A percentile compares a stretch with the other conserved stretches of the same genome.
phyloP scores from a whole-genome alignment of 1,284 basidiomycete genomes.

The Fereydounia khargensis region DNA sequence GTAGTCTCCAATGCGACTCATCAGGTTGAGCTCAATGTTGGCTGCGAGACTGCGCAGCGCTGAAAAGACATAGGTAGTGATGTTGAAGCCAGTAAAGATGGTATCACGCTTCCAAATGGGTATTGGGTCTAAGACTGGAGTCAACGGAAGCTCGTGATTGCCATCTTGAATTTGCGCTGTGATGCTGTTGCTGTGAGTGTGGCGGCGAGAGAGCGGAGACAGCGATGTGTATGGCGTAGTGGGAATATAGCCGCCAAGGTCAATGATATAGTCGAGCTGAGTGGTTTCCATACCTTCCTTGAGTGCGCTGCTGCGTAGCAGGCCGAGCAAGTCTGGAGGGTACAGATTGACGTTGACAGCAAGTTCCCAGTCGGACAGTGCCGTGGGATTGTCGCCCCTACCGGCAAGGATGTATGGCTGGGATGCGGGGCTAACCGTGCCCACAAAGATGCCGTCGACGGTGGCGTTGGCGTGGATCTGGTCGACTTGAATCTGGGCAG shows the following conservation, averaged over 20 bases:
- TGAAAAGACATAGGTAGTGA: slow-evolving; percentile 67
- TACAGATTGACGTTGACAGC: slow-evolving; percentile 72
- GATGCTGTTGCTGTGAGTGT: too few relatives aligned
- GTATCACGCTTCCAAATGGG: slow-evolving; percentile 53
- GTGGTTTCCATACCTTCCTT: slow-evolving; percentile 67
- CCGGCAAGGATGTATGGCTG: too few relatives aligned
- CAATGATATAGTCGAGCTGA: slow-evolving; percentile 70
- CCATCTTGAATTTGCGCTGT: too few relatives aligned
- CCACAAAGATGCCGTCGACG: slow-evolving; percentile 68
- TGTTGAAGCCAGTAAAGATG: slow-evolving; percentile 65
- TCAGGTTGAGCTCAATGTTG: slow-evolving; percentile 66
- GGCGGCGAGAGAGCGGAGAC: slow-evolving; percentile 46
- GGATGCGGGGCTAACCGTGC: too few relatives aligned
- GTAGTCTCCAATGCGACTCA: slow-evolving; percentile 69
- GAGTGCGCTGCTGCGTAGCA: slow-evolving; percentile 68
- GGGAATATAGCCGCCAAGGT: slow-evolving; percentile 71
- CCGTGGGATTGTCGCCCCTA: too few relatives aligned
- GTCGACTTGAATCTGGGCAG: slow-evolving; percentile 65
- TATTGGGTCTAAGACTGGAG: too few relatives aligned
- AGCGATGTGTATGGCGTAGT: too few relatives aligned
- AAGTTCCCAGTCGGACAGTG: too few relatives aligned
- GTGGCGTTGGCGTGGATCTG: slow-evolving; percentile 68
- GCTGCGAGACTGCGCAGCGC: slow-evolving; percentile 69
- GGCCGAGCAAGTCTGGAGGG: slow-evolving; percentile 69
- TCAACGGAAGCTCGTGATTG: too few relatives aligned